Base-by-base conservation (phyloP, 75 land plant species). In the Adiantum capillusveneris region DNA sequence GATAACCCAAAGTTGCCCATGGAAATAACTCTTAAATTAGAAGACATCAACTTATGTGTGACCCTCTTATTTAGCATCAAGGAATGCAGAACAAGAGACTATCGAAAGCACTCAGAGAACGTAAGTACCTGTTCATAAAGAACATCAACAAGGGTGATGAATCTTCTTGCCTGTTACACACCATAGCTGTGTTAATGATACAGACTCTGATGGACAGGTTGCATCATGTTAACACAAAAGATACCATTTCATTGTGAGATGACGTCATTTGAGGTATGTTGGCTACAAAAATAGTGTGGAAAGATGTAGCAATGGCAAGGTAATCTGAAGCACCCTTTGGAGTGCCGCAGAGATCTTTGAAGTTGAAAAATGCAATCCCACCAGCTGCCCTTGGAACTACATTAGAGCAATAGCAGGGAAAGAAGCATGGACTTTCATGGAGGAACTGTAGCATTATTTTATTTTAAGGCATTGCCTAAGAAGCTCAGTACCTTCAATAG, bases 321-420 rank as follows among this genome's bases (percentile, higher is more conserved):
- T 71, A 71, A 39, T 71, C 74, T 5, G 74, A 60, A 21, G 74
- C 74, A 29, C 74, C 74, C 51, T 71, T 71, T 16, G 59, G 45
- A 49, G 74, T 71, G 13, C 56, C 74, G 65, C 74, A 71, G 37
- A 71, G 68, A 45, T 71, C 74, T 25, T 71, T 26, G 44, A 71
- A 71, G 25, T 61, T 58, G 45, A 71, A 71, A 6, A 30, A 52
- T 30, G 74, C 74, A 21, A 71, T 59, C 28, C 74, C 74, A 31
- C 74, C 74, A 52, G 74, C 74, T 20, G 68, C 68, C 44, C 45
- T 71, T 22, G 74, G 74, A 28, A 71, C 74, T 71, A 62, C 68
- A 67, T 5, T 17, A 44, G 2, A 25, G 31, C 57, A 55, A 29
- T 55, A 6, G n/a, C 19, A 19, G 14, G 17, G 20, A 62, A 24